These are phyloP conservation scores for Russula sp. DNA, from an alignment of 768 basidiomycete genomes.

Conservation along the genomic window DNA sequence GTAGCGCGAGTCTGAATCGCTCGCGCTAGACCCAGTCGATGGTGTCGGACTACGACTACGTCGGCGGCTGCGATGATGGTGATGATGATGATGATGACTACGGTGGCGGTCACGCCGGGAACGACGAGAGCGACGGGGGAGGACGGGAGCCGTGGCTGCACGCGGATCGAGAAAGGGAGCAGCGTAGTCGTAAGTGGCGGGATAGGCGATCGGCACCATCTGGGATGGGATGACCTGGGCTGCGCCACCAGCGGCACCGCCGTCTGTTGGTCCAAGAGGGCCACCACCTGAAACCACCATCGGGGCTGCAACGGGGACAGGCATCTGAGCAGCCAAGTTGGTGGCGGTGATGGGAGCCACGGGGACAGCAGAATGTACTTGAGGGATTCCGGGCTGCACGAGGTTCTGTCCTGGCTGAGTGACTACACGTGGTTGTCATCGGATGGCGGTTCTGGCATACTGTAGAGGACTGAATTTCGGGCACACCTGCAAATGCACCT, in stretches of 20 bases:
- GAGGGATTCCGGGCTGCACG: slow-evolving; percentile 8
- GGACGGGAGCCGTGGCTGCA: neutral
- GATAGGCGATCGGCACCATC: slow-evolving; percentile 2
- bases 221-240: slow-evolving; percentile 1
- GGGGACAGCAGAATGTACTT: slow-evolving; percentile 6
- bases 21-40: neutral
- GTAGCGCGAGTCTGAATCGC: neutral
- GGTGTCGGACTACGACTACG: slow-evolving; percentile 9
- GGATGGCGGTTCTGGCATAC: neutral
- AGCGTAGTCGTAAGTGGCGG: neutral
- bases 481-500: slow-evolving; percentile 8
- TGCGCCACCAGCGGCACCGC: neutral
- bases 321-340: neutral
- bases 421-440: neutral
- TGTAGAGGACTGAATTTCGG: neutral
- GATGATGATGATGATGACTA: neutral
- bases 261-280: neutral
- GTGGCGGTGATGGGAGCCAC: neutral
- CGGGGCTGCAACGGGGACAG: neutral
- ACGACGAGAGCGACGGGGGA: slow-evolving; percentile 6
- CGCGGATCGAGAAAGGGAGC: neutral
- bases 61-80: neutral
- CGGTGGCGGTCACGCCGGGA: neutral
- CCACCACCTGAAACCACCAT: neutral
- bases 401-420: slow-evolving; percentile 14